Evolutionary conservation across 164 flowering plant genomes (phyloP).

Genomic region (Vitis labrusca): DNA sequence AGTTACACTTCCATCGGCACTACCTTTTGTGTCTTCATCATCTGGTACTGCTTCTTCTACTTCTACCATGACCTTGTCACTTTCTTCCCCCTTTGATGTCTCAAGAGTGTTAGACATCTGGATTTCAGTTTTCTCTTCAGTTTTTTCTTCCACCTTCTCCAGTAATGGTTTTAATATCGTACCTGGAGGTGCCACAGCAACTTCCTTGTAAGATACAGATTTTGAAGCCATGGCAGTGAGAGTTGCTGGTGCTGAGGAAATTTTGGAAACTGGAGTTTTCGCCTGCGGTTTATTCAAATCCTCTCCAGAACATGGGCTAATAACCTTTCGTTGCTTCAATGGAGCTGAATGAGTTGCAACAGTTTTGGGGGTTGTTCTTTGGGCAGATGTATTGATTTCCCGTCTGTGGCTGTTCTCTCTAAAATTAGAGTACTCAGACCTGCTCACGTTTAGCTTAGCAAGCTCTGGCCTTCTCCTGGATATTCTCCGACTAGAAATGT

Average conservation of each 20-base stretch:
- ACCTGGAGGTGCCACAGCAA: slow-evolving; percentile 84
- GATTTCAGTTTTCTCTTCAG: slow-evolving; percentile 28
- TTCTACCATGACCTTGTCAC: slow-evolving; percentile 2
- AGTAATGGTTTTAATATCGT: slow-evolving; percentile 57
- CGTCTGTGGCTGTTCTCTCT: slow-evolving; percentile 28
- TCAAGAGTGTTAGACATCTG: slow-evolving; percentile 18
- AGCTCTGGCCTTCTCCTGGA: slow-evolving; percentile 41
- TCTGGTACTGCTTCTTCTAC: slow-evolving; percentile 19
- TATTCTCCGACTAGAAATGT: slow-evolving; percentile 39
- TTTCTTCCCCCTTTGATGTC: slow-evolving; percentile 28
- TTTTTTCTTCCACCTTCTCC: slow-evolving; percentile 44
- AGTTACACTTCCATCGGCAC: slow-evolving; percentile 22
- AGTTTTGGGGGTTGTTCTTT: slow-evolving; percentile 28
- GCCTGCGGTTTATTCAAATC: slow-evolving; percentile 31
- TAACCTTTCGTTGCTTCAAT: slow-evolving; percentile 29
- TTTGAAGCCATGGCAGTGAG: slow-evolving; percentile 56
- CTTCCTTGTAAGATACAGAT: slow-evolving; percentile 84
- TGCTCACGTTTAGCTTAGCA: slow-evolving; percentile 42
- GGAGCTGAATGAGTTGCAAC: slow-evolving; percentile 28
- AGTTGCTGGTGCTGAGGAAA: slow-evolving; percentile 26
- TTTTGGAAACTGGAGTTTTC: slow-evolving; percentile 26
- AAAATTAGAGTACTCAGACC: slow-evolving; percentile 27
- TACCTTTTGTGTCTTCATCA: slow-evolving; percentile 30
- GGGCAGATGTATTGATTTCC: slow-evolving; percentile 32
- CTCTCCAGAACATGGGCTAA: slow-evolving; percentile 19